These are phyloP conservation scores for Trifolium dubium DNA, from an alignment of 306 rosid species.

Conservation along the genomic window DNA sequence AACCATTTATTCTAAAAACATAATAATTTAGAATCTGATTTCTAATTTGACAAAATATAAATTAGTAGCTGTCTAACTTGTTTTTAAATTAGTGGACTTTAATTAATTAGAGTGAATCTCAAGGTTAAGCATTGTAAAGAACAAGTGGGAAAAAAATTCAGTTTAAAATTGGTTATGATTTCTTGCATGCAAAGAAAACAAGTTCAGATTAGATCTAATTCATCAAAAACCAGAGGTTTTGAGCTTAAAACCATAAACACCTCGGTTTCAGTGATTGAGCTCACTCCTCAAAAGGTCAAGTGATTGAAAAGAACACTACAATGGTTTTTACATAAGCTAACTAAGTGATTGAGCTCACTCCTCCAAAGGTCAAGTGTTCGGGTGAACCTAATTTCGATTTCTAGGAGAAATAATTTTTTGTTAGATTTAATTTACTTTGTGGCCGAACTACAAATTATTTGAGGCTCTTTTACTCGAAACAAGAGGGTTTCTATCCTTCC, in stretches of 20 bases:
- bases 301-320: background rate
- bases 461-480: no score
- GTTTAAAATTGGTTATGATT: constrained; percentile 1
- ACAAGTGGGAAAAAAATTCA: background rate
- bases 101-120: background rate
- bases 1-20: background rate
- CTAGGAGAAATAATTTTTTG: no score
- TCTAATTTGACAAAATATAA: background rate
- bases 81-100: constrained; percentile 6
- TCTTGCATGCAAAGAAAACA: constrained; percentile 24
- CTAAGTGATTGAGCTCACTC: no score
- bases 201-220: background rate
- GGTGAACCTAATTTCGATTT: no score
- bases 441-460: no score
- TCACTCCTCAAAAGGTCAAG: no score
- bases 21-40: background rate
- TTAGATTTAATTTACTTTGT: no score
- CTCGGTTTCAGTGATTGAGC: no score
- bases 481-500: no score
- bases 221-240: constrained; percentile 2
- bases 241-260: background rate
- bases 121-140: background rate
- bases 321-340: no score
- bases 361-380: no score
- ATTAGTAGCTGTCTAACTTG: background rate